A percentile compares a stretch with the other conserved stretches of the same genome.
These are phyloP conservation scores for Trichoderma erinaceum DNA, from an alignment of 495 filamentous ascomycete species.

Conservation along the genomic window DNA sequence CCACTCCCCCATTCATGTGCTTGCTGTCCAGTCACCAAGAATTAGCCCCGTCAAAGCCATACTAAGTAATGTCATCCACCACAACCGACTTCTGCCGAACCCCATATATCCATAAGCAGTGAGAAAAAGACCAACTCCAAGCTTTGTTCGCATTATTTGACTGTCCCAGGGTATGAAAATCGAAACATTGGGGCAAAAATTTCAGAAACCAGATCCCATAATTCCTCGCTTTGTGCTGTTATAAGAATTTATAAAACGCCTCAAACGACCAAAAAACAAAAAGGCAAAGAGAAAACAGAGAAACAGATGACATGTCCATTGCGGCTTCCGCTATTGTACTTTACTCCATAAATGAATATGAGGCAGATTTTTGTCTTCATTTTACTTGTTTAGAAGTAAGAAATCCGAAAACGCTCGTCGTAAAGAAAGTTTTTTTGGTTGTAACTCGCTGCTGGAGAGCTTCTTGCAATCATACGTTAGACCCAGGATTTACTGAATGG, in stretches of 20 bases:
- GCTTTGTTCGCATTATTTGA: constrained; percentile 9
- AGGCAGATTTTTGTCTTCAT: neutral
- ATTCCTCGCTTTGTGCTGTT: constrained; percentile 9
- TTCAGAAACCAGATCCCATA: constrained; percentile 11
- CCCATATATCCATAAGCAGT: constrained; percentile 1
- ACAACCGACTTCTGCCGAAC: neutral
- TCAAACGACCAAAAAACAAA: neutral
- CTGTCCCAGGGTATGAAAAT: constrained; percentile 3
- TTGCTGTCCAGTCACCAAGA: neutral
- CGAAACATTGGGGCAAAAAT: constrained; percentile 10
- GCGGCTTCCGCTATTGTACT: neutral
- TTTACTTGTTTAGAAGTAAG: neutral
- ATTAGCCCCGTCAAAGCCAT: neutral
- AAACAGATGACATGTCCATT: neutral
- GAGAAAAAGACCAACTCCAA: neutral
- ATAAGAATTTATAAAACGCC: constrained; percentile 1
- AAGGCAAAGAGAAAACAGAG: neutral
- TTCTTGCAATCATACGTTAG: neutral
- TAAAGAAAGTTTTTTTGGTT: neutral
- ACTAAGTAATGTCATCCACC: neutral
- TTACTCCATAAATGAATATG: neutral
- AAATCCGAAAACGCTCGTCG: neutral
- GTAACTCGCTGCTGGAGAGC: neutral
- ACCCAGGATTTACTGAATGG: constrained; percentile 25
- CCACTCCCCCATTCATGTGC: neutral